Conservation (phyloP, 2,329 filamentous ascomycete species). For the Cytospora mali region DNA sequence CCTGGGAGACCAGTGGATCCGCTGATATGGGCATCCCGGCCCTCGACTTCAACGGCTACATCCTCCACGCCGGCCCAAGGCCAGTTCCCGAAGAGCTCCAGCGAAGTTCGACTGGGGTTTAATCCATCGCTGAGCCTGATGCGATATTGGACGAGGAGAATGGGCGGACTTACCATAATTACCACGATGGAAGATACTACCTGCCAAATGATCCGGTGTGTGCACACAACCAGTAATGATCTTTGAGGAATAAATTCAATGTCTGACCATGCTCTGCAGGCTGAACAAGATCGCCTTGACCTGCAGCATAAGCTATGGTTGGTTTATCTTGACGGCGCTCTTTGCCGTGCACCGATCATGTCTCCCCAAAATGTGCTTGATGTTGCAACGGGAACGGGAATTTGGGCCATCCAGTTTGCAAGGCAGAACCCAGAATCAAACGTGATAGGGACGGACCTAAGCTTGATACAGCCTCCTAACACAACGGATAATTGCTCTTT, state of each 20-base stretch:
- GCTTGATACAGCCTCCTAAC: constrained; percentile 17
- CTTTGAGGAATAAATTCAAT: background rate
- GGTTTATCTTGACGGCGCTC: constrained; percentile 11
- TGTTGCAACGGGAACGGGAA: constrained; percentile 22
- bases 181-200: constrained; percentile 21
- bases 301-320: constrained; percentile 22
- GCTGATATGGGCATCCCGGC: background rate
- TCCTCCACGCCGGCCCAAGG: constrained; percentile 15
- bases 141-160: constrained; percentile 24
- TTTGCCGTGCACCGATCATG: constrained; percentile 17
- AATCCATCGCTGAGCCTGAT: constrained; percentile 20
- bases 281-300: constrained; percentile 19
- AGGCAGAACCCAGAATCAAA: constrained; percentile 10
- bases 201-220: constrained; percentile 15
- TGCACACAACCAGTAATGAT: background rate
- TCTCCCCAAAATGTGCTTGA: constrained; percentile 16
- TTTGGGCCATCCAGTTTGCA: constrained; percentile 23
- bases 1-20: background rate
- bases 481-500: constrained; percentile 18
- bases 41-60: constrained; percentile 20
- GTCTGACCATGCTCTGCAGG: background rate
- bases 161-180: constrained; percentile 25
- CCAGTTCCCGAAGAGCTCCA: constrained; percentile 24
- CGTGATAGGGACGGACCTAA: constrained; percentile 23
- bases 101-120: constrained; percentile 20